Evolutionary conservation across 371 early-diverging fungal species (phyloP).

Genomic region (Nosema bombycis): DNA sequence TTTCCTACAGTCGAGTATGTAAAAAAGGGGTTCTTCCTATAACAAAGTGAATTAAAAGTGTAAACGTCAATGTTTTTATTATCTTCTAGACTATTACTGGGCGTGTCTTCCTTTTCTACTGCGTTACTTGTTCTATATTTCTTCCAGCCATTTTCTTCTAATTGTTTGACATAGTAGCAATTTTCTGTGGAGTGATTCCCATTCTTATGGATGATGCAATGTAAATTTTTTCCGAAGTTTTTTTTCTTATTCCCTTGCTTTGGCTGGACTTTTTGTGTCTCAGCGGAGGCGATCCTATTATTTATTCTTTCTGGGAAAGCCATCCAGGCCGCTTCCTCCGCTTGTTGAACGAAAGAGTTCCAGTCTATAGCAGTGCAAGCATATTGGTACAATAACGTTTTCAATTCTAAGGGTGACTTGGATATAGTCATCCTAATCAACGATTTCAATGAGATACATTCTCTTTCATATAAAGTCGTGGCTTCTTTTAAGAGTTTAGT

Average conservation of each 20-base stretch:
- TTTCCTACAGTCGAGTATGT: too few species aligned
- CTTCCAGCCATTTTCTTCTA: background rate
- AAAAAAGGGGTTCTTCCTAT: too few species aligned
- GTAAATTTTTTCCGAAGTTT: background rate
- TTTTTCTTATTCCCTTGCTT: background rate
- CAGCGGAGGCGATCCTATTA: background rate
- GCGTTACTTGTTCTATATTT: background rate
- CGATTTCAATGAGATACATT: background rate
- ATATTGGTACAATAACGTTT: background rate
- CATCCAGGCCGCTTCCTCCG: constrained; percentile 18
- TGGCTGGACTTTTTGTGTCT: too few species aligned
- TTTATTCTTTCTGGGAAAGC: background rate
- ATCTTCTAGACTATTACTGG: too few species aligned
- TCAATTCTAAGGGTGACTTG: background rate
- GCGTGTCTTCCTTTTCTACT: too few species aligned
- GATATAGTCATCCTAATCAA: background rate
- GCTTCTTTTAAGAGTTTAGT: background rate
- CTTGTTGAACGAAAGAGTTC: constrained; percentile 13
- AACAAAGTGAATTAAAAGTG: too few species aligned
- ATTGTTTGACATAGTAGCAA: background rate
- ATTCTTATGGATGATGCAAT: background rate
- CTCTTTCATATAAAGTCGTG: background rate
- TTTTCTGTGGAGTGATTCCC: background rate
- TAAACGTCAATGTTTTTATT: too few species aligned
- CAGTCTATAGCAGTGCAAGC: background rate